phyloP scores from a whole-genome alignment of 495 filamentous ascomycete genomes.

The Lasiosphaeris hirsuta region DNA sequence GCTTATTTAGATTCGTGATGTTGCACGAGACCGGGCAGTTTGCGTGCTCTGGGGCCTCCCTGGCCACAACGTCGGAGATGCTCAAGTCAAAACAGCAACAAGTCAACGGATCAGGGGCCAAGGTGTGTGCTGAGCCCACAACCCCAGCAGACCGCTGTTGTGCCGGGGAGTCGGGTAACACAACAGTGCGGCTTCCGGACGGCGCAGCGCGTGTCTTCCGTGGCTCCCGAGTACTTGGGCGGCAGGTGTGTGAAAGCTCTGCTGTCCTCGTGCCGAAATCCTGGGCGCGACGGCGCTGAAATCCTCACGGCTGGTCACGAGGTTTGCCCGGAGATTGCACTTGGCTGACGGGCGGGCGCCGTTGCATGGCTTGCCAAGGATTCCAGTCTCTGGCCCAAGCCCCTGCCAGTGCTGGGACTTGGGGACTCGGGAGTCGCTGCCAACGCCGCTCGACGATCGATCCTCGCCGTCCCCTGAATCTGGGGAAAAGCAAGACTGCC shows the following conservation, averaged over 20 bases:
- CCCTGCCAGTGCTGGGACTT: not conserved
- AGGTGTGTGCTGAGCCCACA: not conserved
- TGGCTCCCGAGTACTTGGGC: slow-evolving; percentile 10
- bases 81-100: not conserved
- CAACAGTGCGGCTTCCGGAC: slow-evolving; percentile 5
- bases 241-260: slow-evolving; percentile 20
- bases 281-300: slow-evolving; percentile 3
- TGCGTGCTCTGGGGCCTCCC: not conserved
- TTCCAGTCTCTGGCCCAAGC: not conserved
- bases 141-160: slow-evolving; percentile 21
- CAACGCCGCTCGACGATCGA: too few species aligned
- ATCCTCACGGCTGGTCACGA: slow-evolving; percentile 20
- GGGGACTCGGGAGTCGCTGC: too few species aligned
- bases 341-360: slow-evolving; percentile 7
- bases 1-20: slow-evolving; percentile 16
- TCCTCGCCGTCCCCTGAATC: too few species aligned
- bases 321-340: slow-evolving; percentile 16
- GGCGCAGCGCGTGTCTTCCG: slow-evolving; percentile 10
- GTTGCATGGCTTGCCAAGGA: slow-evolving; percentile 25
- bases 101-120: not conserved
- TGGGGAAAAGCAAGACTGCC: too few species aligned
- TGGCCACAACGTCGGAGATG: not conserved
- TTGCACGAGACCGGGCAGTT: slow-evolving; percentile 22
- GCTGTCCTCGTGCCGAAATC: slow-evolving; percentile 31
- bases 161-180: slow-evolving; percentile 13